These are phyloP conservation scores for Trapa bicornis DNA, from an alignment of 345 rosid species.

Conservation along the genomic window DNA sequence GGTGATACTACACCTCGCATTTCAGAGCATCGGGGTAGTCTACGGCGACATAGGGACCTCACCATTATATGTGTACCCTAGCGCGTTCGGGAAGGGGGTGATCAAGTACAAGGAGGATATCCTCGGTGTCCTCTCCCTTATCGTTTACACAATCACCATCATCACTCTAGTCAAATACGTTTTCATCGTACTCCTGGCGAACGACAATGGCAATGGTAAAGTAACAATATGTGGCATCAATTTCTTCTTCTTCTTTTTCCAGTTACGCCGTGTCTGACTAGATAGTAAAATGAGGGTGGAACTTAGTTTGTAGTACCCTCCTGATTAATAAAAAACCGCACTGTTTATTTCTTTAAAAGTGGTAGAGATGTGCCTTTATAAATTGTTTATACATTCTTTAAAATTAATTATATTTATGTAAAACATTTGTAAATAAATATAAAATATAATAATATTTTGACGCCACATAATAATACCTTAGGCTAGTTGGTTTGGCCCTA, in stretches of 20 bases:
- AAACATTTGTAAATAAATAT: no score
- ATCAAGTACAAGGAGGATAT: constrained; percentile 35
- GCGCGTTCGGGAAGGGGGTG: constrained; percentile 20
- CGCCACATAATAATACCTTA: no score
- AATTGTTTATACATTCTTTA: no score
- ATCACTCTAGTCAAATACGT: constrained; percentile 44
- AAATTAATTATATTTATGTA: no score
- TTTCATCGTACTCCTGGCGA: constrained; percentile 38
- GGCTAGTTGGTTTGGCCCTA: neutral
- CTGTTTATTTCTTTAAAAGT: no score
- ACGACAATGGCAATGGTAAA: constrained; percentile 47
- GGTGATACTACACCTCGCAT: constrained; percentile 33
- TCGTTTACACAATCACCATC: constrained; percentile 40
- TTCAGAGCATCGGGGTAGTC: constrained; percentile 49
- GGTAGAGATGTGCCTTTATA: no score
- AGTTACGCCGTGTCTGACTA: neutral
- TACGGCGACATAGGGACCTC: constrained; percentile 58
- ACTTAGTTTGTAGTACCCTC: no score
- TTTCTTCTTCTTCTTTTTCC: neutral
- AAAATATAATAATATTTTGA: no score
- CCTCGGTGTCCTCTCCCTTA: constrained; percentile 43
- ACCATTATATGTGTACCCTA: constrained; percentile 37
- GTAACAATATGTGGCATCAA: neutral
- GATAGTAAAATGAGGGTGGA: no score
- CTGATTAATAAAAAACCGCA: no score